Base-by-base conservation (phyloP, 768 basidiomycete genomes). In the Lanmaoa pseudosensibilis region DNA sequence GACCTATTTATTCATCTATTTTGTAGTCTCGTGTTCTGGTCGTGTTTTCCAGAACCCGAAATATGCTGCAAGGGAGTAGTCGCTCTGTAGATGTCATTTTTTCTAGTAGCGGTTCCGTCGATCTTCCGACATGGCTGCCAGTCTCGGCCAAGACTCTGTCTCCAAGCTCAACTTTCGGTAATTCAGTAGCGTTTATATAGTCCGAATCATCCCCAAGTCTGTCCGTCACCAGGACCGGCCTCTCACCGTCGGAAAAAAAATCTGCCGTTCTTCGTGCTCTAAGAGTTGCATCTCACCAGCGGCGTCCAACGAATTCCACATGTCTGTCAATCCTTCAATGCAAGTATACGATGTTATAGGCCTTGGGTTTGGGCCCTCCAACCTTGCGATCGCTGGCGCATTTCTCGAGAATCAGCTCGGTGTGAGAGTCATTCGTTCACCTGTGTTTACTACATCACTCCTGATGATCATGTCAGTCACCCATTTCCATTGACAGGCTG, bases 321-420 rank as follows among this genome's bases (percentile, higher is more conserved):
- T 59, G 58, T 33, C 59, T 3, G 32, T 15, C 34, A 21, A 33
- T 16, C 30, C 59, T 27, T 44, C 23, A 32, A 52, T 21, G 15
- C 45, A 38, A 25, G 52, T 66, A 19, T 78, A 75, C 68, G 81
- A 83, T 67, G 60, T 81, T 27, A 70, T 83, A 52, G 79, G 80
- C 45, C 63, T 81, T 16, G 82, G 82, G 2, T 82, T 82, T 52
- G 82, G 82, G 12, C 81, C 81, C 23, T 77, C 81, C 3, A 81
- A 81, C 61, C 69, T 83, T 54, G 81, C 82, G 34, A 71, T 82
- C 48, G 80, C 78, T 34, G 76, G 75, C 11, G 79, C 79, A 21
- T 69, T 81, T 57, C 65, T 80, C n/a, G 82, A 83, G 56, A 74
- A 72, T 16, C 52, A 62, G 49, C 55, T 46, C 23, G 43, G 55